Conservation (phyloP, 306 rosid genomes). For the Vigna trinervia region DNA sequence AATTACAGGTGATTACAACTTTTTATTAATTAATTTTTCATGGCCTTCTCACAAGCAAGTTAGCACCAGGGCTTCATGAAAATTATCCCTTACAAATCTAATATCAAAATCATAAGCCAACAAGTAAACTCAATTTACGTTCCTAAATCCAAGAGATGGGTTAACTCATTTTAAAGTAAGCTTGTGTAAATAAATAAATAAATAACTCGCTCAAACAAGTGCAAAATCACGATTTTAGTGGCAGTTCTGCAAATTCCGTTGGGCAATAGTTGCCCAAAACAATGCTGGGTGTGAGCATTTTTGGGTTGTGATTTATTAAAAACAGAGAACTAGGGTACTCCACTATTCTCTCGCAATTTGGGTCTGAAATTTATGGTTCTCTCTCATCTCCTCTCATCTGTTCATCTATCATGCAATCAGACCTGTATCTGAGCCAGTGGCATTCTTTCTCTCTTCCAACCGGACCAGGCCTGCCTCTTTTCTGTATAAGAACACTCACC, state of each 20-base stretch:
- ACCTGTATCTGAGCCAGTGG: no score
- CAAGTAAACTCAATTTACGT: neutral
- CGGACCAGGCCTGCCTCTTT: no score
- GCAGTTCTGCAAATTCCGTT: neutral
- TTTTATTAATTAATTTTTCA: conserved; percentile 1
- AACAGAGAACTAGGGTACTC: no score
- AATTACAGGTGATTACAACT: neutral
- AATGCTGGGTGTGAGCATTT: no score
- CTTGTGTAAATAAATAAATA: no score
- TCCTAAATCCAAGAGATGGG: neutral
- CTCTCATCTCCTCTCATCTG: no score
- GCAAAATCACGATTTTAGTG: neutral
- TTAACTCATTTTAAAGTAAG: neutral
- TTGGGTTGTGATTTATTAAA: no score
- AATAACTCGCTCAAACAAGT: neutral
- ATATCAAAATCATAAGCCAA: neutral
- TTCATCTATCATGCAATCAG: no score
- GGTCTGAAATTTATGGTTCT: no score
- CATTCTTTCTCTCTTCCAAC: no score
- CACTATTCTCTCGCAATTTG: no score
- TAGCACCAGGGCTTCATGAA: neutral
- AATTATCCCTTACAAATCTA: conserved; percentile 16
- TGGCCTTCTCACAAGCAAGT: conserved; percentile 1
- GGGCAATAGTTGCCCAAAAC: neutral
- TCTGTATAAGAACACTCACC: no score